Percentiles rank a stretch among this genome's conserved stretches.
These are phyloP conservation scores for Leucaena leucocephala DNA, from an alignment of 306 rosid species.

Conservation along the genomic window DNA sequence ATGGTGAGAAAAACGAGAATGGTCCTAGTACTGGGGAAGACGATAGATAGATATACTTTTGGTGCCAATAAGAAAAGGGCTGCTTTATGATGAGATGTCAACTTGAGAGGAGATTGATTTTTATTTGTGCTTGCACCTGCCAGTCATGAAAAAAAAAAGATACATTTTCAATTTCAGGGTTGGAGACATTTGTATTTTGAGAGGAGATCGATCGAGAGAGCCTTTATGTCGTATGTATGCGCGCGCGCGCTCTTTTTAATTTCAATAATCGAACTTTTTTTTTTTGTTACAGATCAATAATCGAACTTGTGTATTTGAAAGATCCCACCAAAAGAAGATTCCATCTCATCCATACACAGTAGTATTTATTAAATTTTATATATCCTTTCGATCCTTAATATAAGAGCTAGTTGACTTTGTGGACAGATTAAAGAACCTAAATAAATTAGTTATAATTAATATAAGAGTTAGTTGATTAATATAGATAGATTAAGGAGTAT, in stretches of 20 bases:
- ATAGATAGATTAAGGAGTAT: too few relatives aligned
- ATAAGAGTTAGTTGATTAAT: too few relatives aligned
- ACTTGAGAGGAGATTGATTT: conserved; percentile 33
- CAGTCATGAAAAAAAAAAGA: conserved; percentile 41
- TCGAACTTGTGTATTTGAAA: not conserved
- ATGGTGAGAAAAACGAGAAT: conserved; percentile 42
- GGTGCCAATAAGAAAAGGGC: conserved; percentile 45
- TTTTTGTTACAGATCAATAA: too few relatives aligned
- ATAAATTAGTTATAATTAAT: too few relatives aligned
- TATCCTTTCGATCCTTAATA: too few relatives aligned
- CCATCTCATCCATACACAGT: not conserved
- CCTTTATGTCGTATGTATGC: too few relatives aligned
- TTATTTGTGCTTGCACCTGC: conserved; percentile 38
- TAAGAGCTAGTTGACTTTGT: too few relatives aligned
- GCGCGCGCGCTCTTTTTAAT: not conserved
- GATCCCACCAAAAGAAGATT: not conserved
- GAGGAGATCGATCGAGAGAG: not conserved
- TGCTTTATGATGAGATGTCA: conserved; percentile 38
- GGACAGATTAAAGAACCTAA: too few relatives aligned
- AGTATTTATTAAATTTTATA: too few relatives aligned
- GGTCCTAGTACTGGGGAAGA: conserved; percentile 58
- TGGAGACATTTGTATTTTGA: conserved; percentile 47
- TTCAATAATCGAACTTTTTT: not conserved
- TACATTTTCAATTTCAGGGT: conserved; percentile 45
- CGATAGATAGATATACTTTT: conserved; percentile 4